phyloP scores from a whole-genome alignment of 2,329 filamentous ascomycete genomes.

The Epicoccum sorghinum region DNA sequence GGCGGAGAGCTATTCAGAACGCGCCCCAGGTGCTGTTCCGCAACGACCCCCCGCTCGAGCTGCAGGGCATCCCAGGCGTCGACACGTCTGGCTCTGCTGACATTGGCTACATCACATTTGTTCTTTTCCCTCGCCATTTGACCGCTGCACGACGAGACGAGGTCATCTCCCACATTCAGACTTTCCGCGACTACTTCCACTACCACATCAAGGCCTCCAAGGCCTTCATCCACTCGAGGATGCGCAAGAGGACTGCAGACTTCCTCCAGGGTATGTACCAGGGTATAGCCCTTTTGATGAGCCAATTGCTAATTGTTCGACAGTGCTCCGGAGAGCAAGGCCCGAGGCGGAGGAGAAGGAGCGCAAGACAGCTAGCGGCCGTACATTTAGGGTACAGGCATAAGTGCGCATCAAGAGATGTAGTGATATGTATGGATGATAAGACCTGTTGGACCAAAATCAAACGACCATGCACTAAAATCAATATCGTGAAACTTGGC shows the following conservation, averaged over 20 bases:
- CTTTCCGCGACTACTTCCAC: conserved; percentile 99
- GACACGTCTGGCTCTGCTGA: conserved; percentile 74
- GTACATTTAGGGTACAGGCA: conserved; percentile 78
- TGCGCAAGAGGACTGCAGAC: conserved; percentile 96
- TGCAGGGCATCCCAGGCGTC: conserved; percentile 86
- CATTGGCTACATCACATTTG: conserved; percentile 97
- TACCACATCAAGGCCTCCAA: conserved; percentile 99
- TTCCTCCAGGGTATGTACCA: conserved; percentile 83
- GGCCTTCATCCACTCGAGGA: conserved; percentile 97
- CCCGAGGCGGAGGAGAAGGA: conserved; percentile 97
- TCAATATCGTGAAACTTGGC: no score
- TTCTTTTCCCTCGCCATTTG: conserved; percentile 94
- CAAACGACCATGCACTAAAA: no score
- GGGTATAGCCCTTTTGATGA: background rate
- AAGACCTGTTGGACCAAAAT: no score
- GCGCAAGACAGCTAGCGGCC: conserved; percentile 94
- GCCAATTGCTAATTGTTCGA: conserved; percentile 43
- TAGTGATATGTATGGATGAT: background rate
- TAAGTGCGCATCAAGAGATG: conserved; percentile 12
- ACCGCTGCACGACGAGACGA: conserved; percentile 88
- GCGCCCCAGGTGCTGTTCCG: conserved; percentile 96
- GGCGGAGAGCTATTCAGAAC: conserved; percentile 94
- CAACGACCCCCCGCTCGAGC: conserved; percentile 89
- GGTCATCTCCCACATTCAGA: conserved; percentile 98
- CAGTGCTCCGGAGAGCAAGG: conserved; percentile 92